Percentiles rank a stretch among this genome's conserved stretches.
These are phyloP conservation scores for Rhynchosporium graminicola DNA, from an alignment of 2,329 filamentous ascomycete species.

Conservation along the genomic window DNA sequence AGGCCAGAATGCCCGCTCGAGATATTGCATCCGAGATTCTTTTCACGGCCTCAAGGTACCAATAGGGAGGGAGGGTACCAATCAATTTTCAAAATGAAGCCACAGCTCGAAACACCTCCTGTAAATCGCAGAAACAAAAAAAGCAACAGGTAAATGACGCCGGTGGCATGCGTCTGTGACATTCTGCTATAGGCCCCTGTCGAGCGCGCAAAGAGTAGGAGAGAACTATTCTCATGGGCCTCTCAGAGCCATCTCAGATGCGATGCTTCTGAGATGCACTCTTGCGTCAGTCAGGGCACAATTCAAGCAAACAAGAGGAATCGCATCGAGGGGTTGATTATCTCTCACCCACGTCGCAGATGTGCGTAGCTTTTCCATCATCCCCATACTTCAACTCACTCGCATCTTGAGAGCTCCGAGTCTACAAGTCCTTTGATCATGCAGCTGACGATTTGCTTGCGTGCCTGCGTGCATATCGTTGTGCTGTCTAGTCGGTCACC, in stretches of 20 bases:
- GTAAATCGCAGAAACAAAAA: neutral
- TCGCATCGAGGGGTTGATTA: slow-evolving; percentile 1
- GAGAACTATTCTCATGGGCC: neutral
- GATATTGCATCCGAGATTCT: neutral
- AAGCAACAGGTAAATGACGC: slow-evolving; percentile 17
- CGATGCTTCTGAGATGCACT: neutral
- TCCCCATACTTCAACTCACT: neutral
- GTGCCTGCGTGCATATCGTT: neutral
- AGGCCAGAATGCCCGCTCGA: neutral
- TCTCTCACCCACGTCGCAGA: neutral
- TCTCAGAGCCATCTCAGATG: neutral
- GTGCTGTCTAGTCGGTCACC: slow-evolving; percentile 11
- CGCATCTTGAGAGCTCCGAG: neutral
- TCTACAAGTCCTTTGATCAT: neutral
- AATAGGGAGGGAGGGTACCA: too few relatives aligned
- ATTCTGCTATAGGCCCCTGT: slow-evolving; percentile 5
- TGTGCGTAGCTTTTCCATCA: neutral
- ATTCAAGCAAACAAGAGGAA: neutral
- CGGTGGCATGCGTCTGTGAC: slow-evolving; percentile 7
- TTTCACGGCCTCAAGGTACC: neutral
- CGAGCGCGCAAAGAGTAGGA: neutral
- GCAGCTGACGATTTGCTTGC: slow-evolving; percentile 3
- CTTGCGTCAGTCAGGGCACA: neutral
- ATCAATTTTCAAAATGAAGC: neutral
- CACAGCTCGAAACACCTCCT: neutral